Evolutionary conservation across 2,329 filamentous ascomycete species (phyloP).

Genomic region (Colletotrichum sp.): DNA sequence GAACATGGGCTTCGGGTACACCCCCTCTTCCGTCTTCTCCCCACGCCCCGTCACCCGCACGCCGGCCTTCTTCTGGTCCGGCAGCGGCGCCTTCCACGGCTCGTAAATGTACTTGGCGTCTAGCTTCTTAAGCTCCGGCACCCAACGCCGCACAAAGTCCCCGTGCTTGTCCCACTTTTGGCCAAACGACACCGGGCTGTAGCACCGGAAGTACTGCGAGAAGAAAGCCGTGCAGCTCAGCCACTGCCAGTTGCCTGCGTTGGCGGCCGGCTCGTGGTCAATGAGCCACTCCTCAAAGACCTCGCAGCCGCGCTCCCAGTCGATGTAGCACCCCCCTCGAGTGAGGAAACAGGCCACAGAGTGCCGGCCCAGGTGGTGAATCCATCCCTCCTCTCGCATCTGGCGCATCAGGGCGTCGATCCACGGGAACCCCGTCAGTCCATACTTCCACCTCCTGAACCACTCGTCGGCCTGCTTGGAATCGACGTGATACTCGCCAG

Average conservation of each 20-base stretch:
- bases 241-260: conserved; percentile 82
- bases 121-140: conserved; percentile 68
- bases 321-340: conserved; percentile 76
- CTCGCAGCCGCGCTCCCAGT: conserved; percentile 79
- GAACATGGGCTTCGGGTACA: conserved; percentile 80
- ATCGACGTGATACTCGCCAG: conserved; percentile 69
- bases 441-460: conserved; percentile 73
- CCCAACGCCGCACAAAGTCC: conserved; percentile 65
- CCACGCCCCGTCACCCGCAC: conserved; percentile 65
- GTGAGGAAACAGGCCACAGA: conserved; percentile 84
- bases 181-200: conserved; percentile 73
- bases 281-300: conserved; percentile 80
- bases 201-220: conserved; percentile 73
- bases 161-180: conserved; percentile 79
- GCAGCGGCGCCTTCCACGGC: conserved; percentile 75
- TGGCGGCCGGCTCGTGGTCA: conserved; percentile 77
- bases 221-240: conserved; percentile 78
- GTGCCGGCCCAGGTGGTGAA: conserved; percentile 79
- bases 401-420: conserved; percentile 84
- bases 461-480: conserved; percentile 64
- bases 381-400: conserved; percentile 74
- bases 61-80: conserved; percentile 72
- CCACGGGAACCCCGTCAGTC: conserved; percentile 78
- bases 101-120: conserved; percentile 78
- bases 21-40: conserved; percentile 43